phyloP scores from a whole-genome alignment of 75 land plant genomes.

The Sequoiadendron giganteum region DNA sequence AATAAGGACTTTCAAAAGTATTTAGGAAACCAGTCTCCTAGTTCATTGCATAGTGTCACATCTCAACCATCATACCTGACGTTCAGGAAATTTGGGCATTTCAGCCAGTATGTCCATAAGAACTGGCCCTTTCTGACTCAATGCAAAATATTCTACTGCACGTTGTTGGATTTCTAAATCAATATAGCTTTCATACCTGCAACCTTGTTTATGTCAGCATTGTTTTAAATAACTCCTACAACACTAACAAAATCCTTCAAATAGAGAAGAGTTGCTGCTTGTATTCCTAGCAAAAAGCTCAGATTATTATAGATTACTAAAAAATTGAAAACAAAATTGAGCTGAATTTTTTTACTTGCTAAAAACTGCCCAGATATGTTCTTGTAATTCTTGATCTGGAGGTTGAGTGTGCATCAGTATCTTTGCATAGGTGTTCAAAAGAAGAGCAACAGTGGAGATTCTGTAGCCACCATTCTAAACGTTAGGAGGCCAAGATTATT shows the following conservation, averaged over 20 bases:
- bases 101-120: conserved; percentile 93
- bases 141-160: conserved; percentile 84
- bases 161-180: conserved; percentile 98
- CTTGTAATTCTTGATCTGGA: conserved; percentile 84
- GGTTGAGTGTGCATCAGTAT: conserved; percentile 97
- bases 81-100: conserved; percentile 99
- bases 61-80: conserved; percentile 59
- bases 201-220: not conserved
- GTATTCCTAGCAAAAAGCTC: not conserved
- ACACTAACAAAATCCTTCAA: not conserved
- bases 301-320: not conserved
- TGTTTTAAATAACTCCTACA: not conserved
- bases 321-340: not conserved
- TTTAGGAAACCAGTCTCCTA: not conserved
- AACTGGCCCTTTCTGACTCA: conserved; percentile 85
- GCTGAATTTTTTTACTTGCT: conserved; percentile 49
- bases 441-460: conserved; percentile 77
- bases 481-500: not conserved
- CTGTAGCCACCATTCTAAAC: conserved; percentile 36
- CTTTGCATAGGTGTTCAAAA: conserved; percentile 91
- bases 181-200: conserved; percentile 89
- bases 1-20: not conserved
- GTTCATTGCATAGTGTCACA: not conserved
- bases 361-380: conserved; percentile 80
- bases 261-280: not conserved